phyloP scores from a whole-genome alignment of 306 rosid species.

The Parietaria judaica region DNA sequence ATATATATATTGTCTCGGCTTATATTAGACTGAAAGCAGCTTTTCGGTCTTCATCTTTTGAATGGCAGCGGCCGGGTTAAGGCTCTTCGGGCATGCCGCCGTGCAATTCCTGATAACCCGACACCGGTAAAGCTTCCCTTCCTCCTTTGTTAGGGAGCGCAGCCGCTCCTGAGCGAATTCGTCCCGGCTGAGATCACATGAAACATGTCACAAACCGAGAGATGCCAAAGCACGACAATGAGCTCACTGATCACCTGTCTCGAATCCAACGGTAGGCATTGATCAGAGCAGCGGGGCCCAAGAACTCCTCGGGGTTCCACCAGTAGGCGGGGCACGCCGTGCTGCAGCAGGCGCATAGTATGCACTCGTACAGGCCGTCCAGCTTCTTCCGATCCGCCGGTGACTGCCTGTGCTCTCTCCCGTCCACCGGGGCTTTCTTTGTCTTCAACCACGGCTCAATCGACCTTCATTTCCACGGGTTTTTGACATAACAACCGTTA shows the following conservation, averaged over 20 bases:
- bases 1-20: too few species aligned
- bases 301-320: conserved; percentile 42
- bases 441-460: conserved; percentile 43
- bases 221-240: too few species aligned
- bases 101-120: conserved; percentile 28
- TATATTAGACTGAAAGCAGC: neutral
- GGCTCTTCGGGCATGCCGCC: conserved; percentile 33
- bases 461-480: conserved; percentile 6
- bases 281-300: conserved; percentile 33
- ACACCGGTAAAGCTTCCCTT: conserved; percentile 19
- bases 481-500: neutral
- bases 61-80: conserved; percentile 31
- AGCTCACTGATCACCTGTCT: conserved; percentile 12
- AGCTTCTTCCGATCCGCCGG: conserved; percentile 29
- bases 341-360: conserved; percentile 38
- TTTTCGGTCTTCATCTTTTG: conserved; percentile 31
- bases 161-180: conserved; percentile 19
- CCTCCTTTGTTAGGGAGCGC: conserved; percentile 28
- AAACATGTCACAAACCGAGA: neutral
- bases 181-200: conserved; percentile 13
- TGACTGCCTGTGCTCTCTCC: conserved; percentile 27
- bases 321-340: conserved; percentile 38
- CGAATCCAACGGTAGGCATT: conserved; percentile 31
- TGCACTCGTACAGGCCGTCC: conserved; percentile 37
- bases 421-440: conserved; percentile 17